Evolutionary conservation across 495 filamentous ascomycete species (phyloP).

Genomic region (Bacidia gigantensis): DNA sequence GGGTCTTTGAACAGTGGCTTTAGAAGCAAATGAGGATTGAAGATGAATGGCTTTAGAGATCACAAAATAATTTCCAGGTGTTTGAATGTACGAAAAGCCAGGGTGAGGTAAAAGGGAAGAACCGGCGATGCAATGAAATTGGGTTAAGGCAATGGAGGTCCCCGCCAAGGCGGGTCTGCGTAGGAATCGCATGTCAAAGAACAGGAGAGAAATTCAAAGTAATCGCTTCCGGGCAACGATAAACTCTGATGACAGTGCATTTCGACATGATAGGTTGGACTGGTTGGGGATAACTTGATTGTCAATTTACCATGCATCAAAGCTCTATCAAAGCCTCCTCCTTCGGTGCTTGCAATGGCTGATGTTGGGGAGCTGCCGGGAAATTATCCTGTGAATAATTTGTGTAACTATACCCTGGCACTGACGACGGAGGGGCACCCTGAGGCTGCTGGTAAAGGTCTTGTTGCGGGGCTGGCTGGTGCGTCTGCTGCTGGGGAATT

Average conservation of each 20-base stretch:
- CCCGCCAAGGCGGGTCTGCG: too few relatives aligned
- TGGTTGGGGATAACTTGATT: too few relatives aligned
- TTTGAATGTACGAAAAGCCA: too few relatives aligned
- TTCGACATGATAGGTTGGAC: too few relatives aligned
- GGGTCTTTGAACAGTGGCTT: neutral
- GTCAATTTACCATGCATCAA: slow-evolving; percentile 14
- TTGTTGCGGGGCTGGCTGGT: slow-evolving; percentile 11
- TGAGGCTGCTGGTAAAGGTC: slow-evolving; percentile 16
- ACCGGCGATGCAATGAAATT: too few relatives aligned
- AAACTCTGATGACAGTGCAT: too few relatives aligned
- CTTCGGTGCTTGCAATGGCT: slow-evolving; percentile 41
- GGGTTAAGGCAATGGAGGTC: too few relatives aligned
- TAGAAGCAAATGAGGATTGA: too few relatives aligned
- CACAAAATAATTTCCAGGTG: too few relatives aligned
- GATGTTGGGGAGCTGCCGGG: slow-evolving; percentile 49
- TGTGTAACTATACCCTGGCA: slow-evolving; percentile 23
- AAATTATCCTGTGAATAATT: slow-evolving; percentile 50
- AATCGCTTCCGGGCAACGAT: too few relatives aligned
- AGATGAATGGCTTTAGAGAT: too few relatives aligned
- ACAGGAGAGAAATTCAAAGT: neutral
- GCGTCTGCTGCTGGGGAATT: slow-evolving; percentile 20
- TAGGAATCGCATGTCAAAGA: neutral
- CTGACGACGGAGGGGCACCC: neutral
- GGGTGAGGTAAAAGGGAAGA: too few relatives aligned
- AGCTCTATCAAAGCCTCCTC: slow-evolving; percentile 90